A percentile compares a stretch with the other conserved stretches of the same genome.
These are phyloP conservation scores for Fusarium brevicatenulatum DNA, from an alignment of 2,329 filamentous ascomycete genomes.

Conservation along the genomic window DNA sequence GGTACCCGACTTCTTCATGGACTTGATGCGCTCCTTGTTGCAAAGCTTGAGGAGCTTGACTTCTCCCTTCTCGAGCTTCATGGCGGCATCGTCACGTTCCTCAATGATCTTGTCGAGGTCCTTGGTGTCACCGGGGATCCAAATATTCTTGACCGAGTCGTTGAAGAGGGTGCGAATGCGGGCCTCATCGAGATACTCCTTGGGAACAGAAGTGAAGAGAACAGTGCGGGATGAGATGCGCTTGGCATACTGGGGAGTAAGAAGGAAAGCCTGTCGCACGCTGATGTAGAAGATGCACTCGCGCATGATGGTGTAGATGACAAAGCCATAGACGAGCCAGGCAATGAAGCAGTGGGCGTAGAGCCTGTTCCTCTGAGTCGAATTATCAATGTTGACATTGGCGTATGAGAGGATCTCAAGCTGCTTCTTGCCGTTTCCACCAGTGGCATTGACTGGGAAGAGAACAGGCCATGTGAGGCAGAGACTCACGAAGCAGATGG, in stretches of 20 bases:
- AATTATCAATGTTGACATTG: slow-evolving; percentile 56
- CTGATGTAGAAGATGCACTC: slow-evolving; percentile 96
- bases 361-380: slow-evolving; percentile 69
- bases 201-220: slow-evolving; percentile 88
- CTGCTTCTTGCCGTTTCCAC: slow-evolving; percentile 71
- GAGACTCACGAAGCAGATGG: slow-evolving; percentile 83
- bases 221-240: slow-evolving; percentile 92
- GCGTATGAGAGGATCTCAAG: slow-evolving; percentile 61
- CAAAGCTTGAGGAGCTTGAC: slow-evolving; percentile 78
- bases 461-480: slow-evolving; percentile 87
- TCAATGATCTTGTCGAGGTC: slow-evolving; percentile 81
- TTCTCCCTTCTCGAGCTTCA: slow-evolving; percentile 85
- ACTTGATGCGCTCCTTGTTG: slow-evolving; percentile 52
- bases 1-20: slow-evolving; percentile 48
- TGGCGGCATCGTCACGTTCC: slow-evolving; percentile 77
- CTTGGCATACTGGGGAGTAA: slow-evolving; percentile 83
- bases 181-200: slow-evolving; percentile 76
- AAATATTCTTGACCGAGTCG: slow-evolving; percentile 80
- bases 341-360: slow-evolving; percentile 85
- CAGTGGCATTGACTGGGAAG: slow-evolving; percentile 85
- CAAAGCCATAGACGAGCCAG: slow-evolving; percentile 86
- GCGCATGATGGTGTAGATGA: slow-evolving; percentile 88
- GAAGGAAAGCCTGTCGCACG: slow-evolving; percentile 90
- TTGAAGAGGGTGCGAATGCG: slow-evolving; percentile 83
- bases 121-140: slow-evolving; percentile 80